A percentile compares a stretch with the other conserved stretches of the same genome.
These are phyloP conservation scores for Flaveria robusta DNA, from an alignment of 129 eudicot species.

Conservation along the genomic window DNA sequence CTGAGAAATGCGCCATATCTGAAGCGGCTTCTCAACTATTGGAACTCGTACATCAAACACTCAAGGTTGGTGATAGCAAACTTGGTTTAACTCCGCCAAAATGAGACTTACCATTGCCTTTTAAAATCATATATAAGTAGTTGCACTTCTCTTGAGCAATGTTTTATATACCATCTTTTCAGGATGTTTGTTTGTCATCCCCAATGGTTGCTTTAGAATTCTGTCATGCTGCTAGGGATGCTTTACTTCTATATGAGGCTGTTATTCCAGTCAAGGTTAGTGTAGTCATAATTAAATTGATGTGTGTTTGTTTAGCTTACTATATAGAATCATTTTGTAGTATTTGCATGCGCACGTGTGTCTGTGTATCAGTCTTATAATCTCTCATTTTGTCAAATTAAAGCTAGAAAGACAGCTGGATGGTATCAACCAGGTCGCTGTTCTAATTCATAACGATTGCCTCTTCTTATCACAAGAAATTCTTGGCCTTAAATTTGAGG, in stretches of 20 bases:
- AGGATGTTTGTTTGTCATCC: conserved; percentile 95
- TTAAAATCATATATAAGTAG: not conserved
- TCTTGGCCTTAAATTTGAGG: conserved; percentile 94
- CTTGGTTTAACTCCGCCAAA: not conserved
- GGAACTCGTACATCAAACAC: conserved; percentile 89
- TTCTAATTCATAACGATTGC: conserved; percentile 94
- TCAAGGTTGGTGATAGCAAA: conserved; percentile 54
- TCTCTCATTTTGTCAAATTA: conserved; percentile 48
- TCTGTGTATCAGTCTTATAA: conserved; percentile 19
- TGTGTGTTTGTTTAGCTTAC: not conserved
- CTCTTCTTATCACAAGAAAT: conserved; percentile 84
- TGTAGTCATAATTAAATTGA: conserved; percentile 7
- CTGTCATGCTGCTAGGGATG: conserved; percentile 90
- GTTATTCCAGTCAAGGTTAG: conserved; percentile 91
- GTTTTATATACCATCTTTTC: conserved; percentile 25
- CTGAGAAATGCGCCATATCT: conserved; percentile 83
- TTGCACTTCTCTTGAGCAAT: not conserved
- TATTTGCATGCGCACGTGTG: not conserved
- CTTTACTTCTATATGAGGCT: conserved; percentile 85
- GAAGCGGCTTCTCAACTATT: conserved; percentile 72
- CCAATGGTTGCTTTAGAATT: conserved; percentile 80
- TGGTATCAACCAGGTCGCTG: conserved; percentile 90
- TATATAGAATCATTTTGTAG: not conserved
- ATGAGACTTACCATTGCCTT: not conserved
- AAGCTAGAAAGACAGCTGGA: conserved; percentile 97